Percentiles rank a stretch among this genome's conserved stretches.
Evolutionary conservation across 768 basidiomycete genomes (phyloP).

Genomic region (Tricholoma flavovirens): DNA sequence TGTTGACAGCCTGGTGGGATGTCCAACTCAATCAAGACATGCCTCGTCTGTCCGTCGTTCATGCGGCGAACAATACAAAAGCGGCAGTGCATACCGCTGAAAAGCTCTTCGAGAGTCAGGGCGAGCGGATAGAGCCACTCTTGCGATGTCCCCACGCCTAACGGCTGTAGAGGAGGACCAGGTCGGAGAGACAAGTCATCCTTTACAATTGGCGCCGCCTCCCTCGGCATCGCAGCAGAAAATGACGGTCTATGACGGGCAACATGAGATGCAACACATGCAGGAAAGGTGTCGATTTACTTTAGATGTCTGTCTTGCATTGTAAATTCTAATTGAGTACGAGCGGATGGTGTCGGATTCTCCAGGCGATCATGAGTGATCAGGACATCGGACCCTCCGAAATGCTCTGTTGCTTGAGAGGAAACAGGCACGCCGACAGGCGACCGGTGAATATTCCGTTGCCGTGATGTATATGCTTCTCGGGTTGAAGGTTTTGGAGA

Average conservation of each 20-base stretch:
- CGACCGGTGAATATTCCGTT: not conserved
- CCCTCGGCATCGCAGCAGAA: not conserved
- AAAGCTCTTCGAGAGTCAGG: conserved; percentile 58
- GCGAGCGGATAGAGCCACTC: conserved; percentile 68
- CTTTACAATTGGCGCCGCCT: not conserved
- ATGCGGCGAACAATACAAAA: conserved; percentile 58
- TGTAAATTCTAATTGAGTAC: not conserved
- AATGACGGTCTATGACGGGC: not conserved
- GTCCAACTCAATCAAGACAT: conserved; percentile 53
- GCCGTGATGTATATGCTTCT: not conserved
- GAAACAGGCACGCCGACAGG: not conserved
- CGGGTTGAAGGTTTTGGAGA: conserved; percentile 7
- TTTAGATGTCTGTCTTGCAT: not conserved
- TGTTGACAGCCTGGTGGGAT: conserved; percentile 57
- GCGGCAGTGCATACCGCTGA: conserved; percentile 46
- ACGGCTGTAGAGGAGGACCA: conserved; percentile 34
- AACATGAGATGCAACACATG: not conserved
- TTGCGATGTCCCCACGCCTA: conserved; percentile 38
- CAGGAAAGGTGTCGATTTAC: not conserved
- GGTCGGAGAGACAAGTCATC: not conserved
- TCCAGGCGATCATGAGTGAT: not conserved
- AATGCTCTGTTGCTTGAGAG: not conserved
- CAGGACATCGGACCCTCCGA: not conserved
- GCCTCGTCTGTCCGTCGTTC: conserved; percentile 41
- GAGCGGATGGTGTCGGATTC: not conserved